Evolutionary conservation across 179 eudicot genomes (phyloP).

Genomic region (Spergularia azorica): DNA sequence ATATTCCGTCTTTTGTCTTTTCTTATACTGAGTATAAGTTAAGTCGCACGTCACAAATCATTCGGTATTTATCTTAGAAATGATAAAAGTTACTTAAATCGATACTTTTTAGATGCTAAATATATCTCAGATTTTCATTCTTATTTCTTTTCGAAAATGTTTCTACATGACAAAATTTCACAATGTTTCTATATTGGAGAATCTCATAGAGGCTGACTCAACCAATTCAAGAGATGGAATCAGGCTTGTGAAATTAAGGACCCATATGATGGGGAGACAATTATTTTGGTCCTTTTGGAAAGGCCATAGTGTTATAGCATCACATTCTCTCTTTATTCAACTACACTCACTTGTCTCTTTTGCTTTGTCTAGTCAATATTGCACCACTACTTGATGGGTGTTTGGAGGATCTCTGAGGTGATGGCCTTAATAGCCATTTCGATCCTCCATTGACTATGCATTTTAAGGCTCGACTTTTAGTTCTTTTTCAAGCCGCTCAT

Average conservation of each 20-base stretch:
- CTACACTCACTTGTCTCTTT: constrained; percentile 26
- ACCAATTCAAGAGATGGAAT: constrained; percentile 20
- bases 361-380: constrained; percentile 41
- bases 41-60: too few species aligned
- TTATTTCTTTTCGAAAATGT: too few species aligned
- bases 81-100: too few species aligned
- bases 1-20: too few species aligned
- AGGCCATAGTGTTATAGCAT: constrained; percentile 31
- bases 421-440: background rate
- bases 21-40: too few species aligned
- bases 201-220: constrained; percentile 17
- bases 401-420: constrained; percentile 29
- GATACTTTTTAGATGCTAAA: too few species aligned
- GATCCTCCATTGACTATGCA: constrained; percentile 23
- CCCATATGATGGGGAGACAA: constrained; percentile 23
- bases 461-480: background rate
- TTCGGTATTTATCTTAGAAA: too few species aligned
- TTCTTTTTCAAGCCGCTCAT: too few species aligned
- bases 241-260: constrained; percentile 15
- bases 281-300: constrained; percentile 13
- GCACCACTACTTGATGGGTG: constrained; percentile 35
- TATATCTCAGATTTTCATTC: too few species aligned
- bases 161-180: too few species aligned
- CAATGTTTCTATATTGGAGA: too few species aligned
- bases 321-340: constrained; percentile 31